Percentiles rank a stretch among this genome's conserved stretches.
Evolutionary conservation across 768 basidiomycete species (phyloP).

Genomic region (Podaxis sp.): DNA sequence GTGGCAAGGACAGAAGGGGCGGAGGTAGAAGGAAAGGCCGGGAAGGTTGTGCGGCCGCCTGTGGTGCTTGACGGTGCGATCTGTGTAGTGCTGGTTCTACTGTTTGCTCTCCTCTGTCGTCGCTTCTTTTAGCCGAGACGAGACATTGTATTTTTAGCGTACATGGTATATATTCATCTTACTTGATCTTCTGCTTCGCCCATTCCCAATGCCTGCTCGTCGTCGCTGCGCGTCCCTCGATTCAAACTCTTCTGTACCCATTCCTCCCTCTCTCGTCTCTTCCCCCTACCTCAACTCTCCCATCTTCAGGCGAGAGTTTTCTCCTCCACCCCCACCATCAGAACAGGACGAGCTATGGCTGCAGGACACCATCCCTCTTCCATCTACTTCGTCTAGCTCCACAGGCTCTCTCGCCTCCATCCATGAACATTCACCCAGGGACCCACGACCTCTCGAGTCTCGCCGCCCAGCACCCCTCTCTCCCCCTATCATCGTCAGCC

Average conservation of each 20-base stretch:
- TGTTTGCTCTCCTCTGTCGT: conserved; percentile 67
- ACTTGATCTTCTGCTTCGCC: background rate
- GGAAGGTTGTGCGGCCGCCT: conserved; percentile 43
- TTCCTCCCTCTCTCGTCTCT: conserved; percentile 57
- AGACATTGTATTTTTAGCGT: conserved; percentile 16
- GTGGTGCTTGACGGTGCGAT: conserved; percentile 73
- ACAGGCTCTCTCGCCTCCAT: conserved; percentile 13
- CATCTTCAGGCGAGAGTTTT: conserved; percentile 42
- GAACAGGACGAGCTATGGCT: conserved; percentile 61
- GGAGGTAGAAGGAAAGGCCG: conserved; percentile 13
- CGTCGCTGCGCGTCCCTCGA: conserved; percentile 37
- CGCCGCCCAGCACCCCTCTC: conserved; percentile 13
- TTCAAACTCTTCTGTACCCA: conserved; percentile 40
- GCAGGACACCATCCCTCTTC: conserved; percentile 58
- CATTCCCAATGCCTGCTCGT: conserved; percentile 21
- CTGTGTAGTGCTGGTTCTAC: conserved; percentile 66
- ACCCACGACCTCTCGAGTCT: background rate
- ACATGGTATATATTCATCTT: conserved; percentile 8
- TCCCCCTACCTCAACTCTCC: conserved; percentile 57
- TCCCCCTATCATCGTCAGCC: conserved; percentile 12
- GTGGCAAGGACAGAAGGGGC: background rate
- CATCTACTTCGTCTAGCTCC: conserved; percentile 17
- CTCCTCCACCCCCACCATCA: conserved; percentile 38
- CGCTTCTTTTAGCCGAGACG: conserved; percentile 41
- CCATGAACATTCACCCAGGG: background rate